These are phyloP conservation scores for Colletotrichum euphorbiae DNA, from an alignment of 2,329 filamentous ascomycete genomes.

Conservation along the genomic window DNA sequence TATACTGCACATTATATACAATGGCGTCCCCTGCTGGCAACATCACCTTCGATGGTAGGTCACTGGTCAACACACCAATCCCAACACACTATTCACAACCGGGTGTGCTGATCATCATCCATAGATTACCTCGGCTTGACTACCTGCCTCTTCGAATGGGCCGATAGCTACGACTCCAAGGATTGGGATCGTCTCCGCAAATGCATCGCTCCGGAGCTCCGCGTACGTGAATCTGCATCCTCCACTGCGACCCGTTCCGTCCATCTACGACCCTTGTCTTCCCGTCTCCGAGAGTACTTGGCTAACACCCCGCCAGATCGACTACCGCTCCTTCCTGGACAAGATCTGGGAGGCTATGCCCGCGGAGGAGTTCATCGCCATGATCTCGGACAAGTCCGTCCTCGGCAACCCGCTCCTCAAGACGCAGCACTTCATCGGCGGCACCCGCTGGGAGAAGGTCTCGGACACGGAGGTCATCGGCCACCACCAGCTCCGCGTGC, in stretches of 20 bases:
- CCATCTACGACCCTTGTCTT: neutral
- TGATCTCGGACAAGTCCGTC: constrained; percentile 68
- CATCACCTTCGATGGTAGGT: constrained; percentile 55
- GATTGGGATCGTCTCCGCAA: constrained; percentile 69
- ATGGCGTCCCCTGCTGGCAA: constrained; percentile 37
- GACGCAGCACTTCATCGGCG: constrained; percentile 75
- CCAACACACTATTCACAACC: neutral
- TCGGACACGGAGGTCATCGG: constrained; percentile 69
- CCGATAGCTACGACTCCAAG: constrained; percentile 74
- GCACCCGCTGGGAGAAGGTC: constrained; percentile 67
- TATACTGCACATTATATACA: neutral
- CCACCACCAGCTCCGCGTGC: constrained; percentile 71
- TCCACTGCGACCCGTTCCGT: constrained; percentile 49
- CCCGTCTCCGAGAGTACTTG: constrained; percentile 41
- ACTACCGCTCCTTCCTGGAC: constrained; percentile 75
- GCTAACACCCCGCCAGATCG: constrained; percentile 62
- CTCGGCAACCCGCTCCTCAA: constrained; percentile 71
- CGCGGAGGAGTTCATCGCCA: constrained; percentile 69
- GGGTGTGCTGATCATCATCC: constrained; percentile 50
- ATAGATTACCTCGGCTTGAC: constrained; percentile 63
- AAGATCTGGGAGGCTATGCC: constrained; percentile 72
- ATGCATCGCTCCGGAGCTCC: constrained; percentile 62
- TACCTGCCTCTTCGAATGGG: constrained; percentile 69
- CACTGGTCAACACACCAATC: constrained; percentile 56
- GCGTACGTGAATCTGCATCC: constrained; percentile 56